phyloP scores from a whole-genome alignment of 768 basidiomycete species.

The Austroboletus festivus region DNA sequence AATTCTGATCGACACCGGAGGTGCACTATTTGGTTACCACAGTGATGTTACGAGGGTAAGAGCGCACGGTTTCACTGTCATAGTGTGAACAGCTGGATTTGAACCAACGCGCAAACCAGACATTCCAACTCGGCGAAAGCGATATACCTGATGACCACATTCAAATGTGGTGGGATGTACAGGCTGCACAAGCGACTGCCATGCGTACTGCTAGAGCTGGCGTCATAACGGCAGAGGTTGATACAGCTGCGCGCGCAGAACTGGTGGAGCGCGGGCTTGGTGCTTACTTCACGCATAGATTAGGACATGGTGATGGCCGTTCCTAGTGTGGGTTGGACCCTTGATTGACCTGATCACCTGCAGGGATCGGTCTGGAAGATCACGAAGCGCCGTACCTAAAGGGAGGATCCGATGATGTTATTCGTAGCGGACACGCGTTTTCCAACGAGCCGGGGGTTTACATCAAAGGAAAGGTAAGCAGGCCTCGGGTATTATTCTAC shows the following conservation, averaged over 20 bases:
- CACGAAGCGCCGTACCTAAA: conserved; percentile 82
- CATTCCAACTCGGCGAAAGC: conserved; percentile 61
- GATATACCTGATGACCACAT: conserved; percentile 51
- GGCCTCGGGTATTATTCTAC: background rate
- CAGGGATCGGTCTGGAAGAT: conserved; percentile 81
- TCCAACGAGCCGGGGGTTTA: conserved; percentile 81
- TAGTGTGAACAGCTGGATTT: background rate
- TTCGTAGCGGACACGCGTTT: conserved; percentile 68
- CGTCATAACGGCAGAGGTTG: conserved; percentile 50
- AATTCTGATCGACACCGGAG: conserved; percentile 73
- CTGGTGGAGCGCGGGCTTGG: conserved; percentile 45
- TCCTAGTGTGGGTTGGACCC: conserved; percentile 9
- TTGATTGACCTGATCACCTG: conserved; percentile 11
- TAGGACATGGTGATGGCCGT: conserved; percentile 64
- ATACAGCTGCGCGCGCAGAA: conserved; percentile 55
- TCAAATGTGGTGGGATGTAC: conserved; percentile 64
- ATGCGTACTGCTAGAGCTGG: conserved; percentile 46
- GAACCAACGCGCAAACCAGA: conserved; percentile 35
- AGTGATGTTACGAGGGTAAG: conserved; percentile 78
- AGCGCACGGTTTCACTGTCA: background rate
- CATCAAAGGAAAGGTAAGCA: conserved; percentile 61
- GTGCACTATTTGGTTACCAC: conserved; percentile 67
- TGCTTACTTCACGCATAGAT: conserved; percentile 72
- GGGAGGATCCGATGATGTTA: conserved; percentile 58
- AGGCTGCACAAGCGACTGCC: conserved; percentile 58